Base-by-base conservation (phyloP, 1,284 basidiomycete species). In the Apiotrichum gamsii region DNA sequence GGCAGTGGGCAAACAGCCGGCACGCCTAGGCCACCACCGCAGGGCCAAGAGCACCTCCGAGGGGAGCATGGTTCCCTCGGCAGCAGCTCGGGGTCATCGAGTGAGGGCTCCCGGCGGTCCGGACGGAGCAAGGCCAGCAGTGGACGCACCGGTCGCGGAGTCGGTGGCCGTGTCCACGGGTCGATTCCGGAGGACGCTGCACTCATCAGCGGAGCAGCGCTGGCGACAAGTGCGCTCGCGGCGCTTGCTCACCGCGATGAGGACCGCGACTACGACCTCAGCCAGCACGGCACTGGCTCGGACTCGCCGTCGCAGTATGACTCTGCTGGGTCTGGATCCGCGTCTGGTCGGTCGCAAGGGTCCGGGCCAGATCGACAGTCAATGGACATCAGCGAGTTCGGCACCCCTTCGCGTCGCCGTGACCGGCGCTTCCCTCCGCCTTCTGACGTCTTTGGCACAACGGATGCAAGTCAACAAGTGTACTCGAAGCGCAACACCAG, bases 161-260 rank as follows among this genome's bases (percentile, higher is more conserved):
- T 42, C 2, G 29, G 38, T 20, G 43, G 45, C 5, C 43, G 45
- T 11, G 33, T 47, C 1, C 42, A 44, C 16, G 40, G 39, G 3
- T 43, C 49, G 1, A 54, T 54, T 16, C 43, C 39, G 11, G 52
- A 54, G 25, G 52, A 54, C 23, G 45, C 43, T 4, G 39, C 23
- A 4, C 24, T 23, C 21, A n/a, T 37, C 20, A 21, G 38, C 2
- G 36, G 18, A 6, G 38, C 32, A 9, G 43, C 32, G 1, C 16
- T 29, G 33, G 31, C 24, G 13, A 16, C n/a, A 8, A 24, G n/a
- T n/a, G 32, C n/a, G 16, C 21, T 35, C 4, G 28, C 13, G 3
- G 41, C 39, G 0, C 6, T 33, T 3, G 45, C 25, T 6, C 13
- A 36, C n/a, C 3, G 28, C 35, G 4, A 8, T 30, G n/a, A n/a